Evolutionary conservation across 441 rosid genomes (phyloP).

Genomic region (Biscutella laevigata): DNA sequence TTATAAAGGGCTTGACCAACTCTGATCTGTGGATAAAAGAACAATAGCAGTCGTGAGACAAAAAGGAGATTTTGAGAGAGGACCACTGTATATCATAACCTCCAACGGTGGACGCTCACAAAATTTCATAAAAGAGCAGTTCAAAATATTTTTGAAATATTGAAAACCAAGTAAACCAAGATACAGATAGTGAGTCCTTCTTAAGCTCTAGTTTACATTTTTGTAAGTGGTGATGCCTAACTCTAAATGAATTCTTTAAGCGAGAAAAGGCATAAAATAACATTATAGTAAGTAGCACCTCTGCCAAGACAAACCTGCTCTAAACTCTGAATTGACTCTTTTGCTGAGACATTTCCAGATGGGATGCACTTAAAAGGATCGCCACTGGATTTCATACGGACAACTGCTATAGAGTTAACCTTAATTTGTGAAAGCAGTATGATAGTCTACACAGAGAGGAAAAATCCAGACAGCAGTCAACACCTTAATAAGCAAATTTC

Average conservation of each 20-base stretch:
- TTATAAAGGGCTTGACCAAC: conserved; percentile 75
- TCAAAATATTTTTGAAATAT: background rate
- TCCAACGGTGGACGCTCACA: background rate
- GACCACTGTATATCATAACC: background rate
- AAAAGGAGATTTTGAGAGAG: background rate
- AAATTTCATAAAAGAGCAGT: background rate
- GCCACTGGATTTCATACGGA: conserved; percentile 53
- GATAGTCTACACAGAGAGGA: conserved; percentile 45
- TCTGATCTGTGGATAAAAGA: conserved; percentile 41
- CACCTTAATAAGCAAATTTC: background rate
- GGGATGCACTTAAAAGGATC: conserved; percentile 24
- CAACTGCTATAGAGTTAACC: conserved; percentile 71
- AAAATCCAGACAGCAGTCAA: conserved; percentile 12
- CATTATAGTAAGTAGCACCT: conserved; percentile 13
- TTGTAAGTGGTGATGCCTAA: background rate
- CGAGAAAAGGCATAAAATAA: background rate
- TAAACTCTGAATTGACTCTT: conserved; percentile 37
- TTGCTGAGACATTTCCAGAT: conserved; percentile 25
- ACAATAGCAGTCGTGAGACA: background rate
- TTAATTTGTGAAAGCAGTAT: conserved; percentile 66
- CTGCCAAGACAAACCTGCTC: conserved; percentile 58
- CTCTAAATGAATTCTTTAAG: background rate
- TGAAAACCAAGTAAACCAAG: background rate
- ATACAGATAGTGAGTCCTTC: background rate
- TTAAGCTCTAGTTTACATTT: background rate